Conservation (phyloP, 2,329 filamentous ascomycete species). For the Penicillium sp. region DNA sequence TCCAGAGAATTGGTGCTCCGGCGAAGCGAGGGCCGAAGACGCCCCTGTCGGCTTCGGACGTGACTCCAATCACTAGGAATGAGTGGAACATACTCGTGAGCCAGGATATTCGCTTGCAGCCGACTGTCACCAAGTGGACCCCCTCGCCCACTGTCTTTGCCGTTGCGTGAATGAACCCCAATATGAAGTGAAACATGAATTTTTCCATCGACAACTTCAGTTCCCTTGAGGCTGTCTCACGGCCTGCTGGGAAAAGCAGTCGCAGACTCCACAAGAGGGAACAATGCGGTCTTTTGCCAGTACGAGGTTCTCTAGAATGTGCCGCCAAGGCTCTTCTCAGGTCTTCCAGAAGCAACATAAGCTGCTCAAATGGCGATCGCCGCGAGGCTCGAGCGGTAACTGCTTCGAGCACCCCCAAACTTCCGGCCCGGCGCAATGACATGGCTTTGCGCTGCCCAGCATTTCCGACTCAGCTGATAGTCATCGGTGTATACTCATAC, state of each 20-base stretch:
- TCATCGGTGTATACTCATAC: too few relatives aligned
- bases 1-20: constrained; percentile 7
- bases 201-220: background rate
- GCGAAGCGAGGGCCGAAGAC: constrained; percentile 35
- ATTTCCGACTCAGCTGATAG: too few relatives aligned
- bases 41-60: constrained; percentile 40
- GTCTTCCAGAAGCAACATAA: background rate
- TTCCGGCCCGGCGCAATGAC: background rate
- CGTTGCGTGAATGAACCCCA: constrained; percentile 22
- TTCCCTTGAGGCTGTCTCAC: background rate
- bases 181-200: background rate
- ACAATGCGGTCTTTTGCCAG: background rate
- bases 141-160: constrained; percentile 33
- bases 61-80: constrained; percentile 40
- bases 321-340: background rate
- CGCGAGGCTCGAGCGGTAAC: too few relatives aligned
- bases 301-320: background rate
- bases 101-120: constrained; percentile 28
- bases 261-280: background rate
- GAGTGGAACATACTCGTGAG: constrained; percentile 41
- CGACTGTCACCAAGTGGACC: constrained; percentile 36
- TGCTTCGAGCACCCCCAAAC: too few relatives aligned
- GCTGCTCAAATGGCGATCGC: background rate
- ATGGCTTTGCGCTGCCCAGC: background rate
- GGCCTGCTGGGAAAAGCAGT: background rate